Evolutionary conservation across 495 filamentous ascomycete genomes (phyloP), one percentile per base, ranked within the genome.

Genomic region (Annulohypoxylon maeteangense): DNA sequence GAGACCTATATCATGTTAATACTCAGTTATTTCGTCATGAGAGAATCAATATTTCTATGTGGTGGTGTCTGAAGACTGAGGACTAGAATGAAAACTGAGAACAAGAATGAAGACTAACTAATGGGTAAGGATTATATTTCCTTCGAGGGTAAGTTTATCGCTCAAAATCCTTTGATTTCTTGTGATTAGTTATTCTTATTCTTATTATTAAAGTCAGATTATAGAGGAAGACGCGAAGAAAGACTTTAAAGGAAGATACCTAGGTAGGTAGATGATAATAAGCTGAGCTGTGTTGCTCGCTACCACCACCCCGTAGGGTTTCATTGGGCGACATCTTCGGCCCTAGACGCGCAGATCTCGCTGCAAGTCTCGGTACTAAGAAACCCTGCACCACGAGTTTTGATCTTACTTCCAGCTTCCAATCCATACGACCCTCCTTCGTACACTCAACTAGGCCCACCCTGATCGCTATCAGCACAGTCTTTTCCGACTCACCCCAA

Each of bases 301-400:
- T 67, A 59, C 16, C 45, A 59, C 27, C 61, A 64, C 67, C 34
- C 61, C 38, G 16, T 58, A 60, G 62, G 67, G 60, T 61, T 38
- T 54, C 25, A 51, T 60, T 62, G 58, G 42, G 22, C 40, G 27
- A 18, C 36, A 32, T 14, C 32, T 18, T 68, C 65, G 70, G 61
- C 70, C 70, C 66, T 73, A 32, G 65, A 69, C 54, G 32, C 61
- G 70, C 70, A 73, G 70, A 73, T 73, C 70, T 55, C 59, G 45
- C 65, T 73, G 70, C 70, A 73, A 61, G 70, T 73, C 70, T 73
- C 70, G 70, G 70, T 73, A 73, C 70, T 68, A 65, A 57, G 50
- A 44, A 65, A 69, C 65, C 62, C 61, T 73, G 70, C 53, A 73
- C 65, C 70, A 66, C 62, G 70, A 73, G 65, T 65, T 65, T 73